Evolutionary conservation across 140 eudicot species (phyloP), one percentile per base, ranked within the genome.

Genomic region (Ambrosia hybrid): DNA sequence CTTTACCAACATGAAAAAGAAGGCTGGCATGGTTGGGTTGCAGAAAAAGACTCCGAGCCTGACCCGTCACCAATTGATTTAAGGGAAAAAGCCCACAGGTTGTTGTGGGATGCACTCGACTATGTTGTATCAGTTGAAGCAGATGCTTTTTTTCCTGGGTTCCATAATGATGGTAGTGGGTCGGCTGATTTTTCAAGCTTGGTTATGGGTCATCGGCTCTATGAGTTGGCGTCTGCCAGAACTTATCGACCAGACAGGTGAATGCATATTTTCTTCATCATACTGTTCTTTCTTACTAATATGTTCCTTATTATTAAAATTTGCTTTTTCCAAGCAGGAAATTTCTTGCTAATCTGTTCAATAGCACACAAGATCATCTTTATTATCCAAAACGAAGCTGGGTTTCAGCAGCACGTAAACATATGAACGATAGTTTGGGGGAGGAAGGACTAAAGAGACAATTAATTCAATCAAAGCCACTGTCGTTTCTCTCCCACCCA

Each of bases 21-120:
- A 80, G 99, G 99, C 12, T 94, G 99, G 99, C 88, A 94, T 75
- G 99, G 96, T 57, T 94, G 99, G 99, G 71, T 94, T 71, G 84
- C 85, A 41, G 96, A 94, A 73, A 85, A 81, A 52, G 91, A 86
- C 65, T 73, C 83, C 0, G 99, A 94, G 65, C 97, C 99, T 43
- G 94, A 84, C n/a, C 97, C 97, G 26, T 78, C 91, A 0, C 90
- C 79, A 3, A 9, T n/a, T 55, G 91, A 90, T 60, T 72, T 87
- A 52, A 86, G 99, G 82, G 82, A 79, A 36, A 89, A 80, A 78
- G 99, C 99, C 14, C 97, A 94, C 71, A 80, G 97, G 56, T 77
- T 94, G 83, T 60, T 94, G 8, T 94, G 94, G 94, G 96, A 83
- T 75, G 99, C 99, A 65, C 91, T 94, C 74, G 99, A 94, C 73